Percentiles rank a stretch among this genome's conserved stretches.
Evolutionary conservation across 83 land plant genomes (phyloP).

Genomic region (Picea abies): DNA sequence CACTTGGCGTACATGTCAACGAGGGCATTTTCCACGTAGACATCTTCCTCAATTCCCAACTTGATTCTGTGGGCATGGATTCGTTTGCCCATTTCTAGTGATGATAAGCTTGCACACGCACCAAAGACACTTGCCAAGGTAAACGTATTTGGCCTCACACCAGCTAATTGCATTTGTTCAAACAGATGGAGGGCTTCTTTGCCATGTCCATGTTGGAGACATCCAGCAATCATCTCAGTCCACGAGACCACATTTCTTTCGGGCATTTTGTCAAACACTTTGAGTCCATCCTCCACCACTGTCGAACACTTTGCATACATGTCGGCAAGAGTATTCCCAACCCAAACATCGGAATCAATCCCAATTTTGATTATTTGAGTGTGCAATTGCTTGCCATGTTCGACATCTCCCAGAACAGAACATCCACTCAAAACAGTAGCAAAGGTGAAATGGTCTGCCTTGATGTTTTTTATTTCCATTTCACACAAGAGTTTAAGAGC

Average conservation of each 20-base stretch:
- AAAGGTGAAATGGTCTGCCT: constrained; percentile 18
- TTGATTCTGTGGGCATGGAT: constrained; percentile 19
- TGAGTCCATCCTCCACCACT: constrained; percentile 11
- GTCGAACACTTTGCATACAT: constrained; percentile 24
- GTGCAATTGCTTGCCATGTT: constrained; percentile 19
- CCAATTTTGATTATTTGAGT: constrained; percentile 6
- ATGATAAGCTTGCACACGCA: constrained; percentile 12
- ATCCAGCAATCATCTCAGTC: constrained; percentile 13
- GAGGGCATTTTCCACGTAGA: constrained; percentile 10
- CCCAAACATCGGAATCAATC: not conserved
- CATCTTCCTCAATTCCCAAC: not conserved
- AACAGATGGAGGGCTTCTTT: not conserved
- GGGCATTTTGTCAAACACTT: constrained; percentile 4
- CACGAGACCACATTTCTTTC: constrained; percentile 10
- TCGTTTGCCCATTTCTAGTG: constrained; percentile 19
- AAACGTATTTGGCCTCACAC: not conserved
- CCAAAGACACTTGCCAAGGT: constrained; percentile 12
- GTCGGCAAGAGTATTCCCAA: constrained; percentile 17
- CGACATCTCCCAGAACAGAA: not conserved
- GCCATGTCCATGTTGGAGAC: not conserved
- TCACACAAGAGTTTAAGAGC: not conserved
- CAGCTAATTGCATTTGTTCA: not conserved
- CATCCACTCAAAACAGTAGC: constrained; percentile 22
- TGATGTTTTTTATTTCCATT: not conserved
- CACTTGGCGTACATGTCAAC: constrained; percentile 27